A percentile compares a stretch with the other conserved stretches of the same genome.
Evolutionary conservation across 1,284 basidiomycete genomes (phyloP).

Genomic region (Mycena citricolor): DNA sequence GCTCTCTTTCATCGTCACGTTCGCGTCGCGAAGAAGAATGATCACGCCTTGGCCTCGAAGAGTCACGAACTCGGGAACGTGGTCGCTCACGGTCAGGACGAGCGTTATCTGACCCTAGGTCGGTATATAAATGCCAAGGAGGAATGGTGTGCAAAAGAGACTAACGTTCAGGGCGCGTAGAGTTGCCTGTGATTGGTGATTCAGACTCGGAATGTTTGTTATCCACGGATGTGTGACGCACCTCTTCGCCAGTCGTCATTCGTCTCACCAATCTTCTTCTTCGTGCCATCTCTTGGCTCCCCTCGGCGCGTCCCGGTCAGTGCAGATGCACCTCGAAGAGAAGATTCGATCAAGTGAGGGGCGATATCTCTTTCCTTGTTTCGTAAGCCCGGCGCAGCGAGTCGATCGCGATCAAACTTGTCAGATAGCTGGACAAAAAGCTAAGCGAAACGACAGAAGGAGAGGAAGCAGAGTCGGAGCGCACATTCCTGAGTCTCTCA

Average conservation of each 20-base stretch:
- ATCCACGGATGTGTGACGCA: slow-evolving; percentile 33
- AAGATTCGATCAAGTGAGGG: slow-evolving; percentile 54
- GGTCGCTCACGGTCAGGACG: slow-evolving; percentile 42
- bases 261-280: slow-evolving; percentile 68
- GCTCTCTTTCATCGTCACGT: slow-evolving; percentile 37
- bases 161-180: slow-evolving; percentile 53
- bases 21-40: slow-evolving; percentile 51
- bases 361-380: slow-evolving; percentile 69
- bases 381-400: slow-evolving; percentile 53
- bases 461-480: slow-evolving; percentile 30
- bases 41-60: slow-evolving; percentile 59
- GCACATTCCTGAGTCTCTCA: slow-evolving; percentile 71
- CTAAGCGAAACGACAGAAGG: slow-evolving; percentile 10
- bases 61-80: slow-evolving; percentile 59
- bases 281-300: slow-evolving; percentile 58
- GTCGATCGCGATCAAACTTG: slow-evolving; percentile 80
- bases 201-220: slow-evolving; percentile 17
- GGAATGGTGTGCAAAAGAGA: slow-evolving; percentile 48
- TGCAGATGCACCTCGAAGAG: slow-evolving; percentile 44
- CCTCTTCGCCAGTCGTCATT: slow-evolving; percentile 82
- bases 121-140: slow-evolving; percentile 11
- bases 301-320: slow-evolving; percentile 42
- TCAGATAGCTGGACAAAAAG: slow-evolving; percentile 62
- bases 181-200: slow-evolving; percentile 39
- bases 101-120: slow-evolving; percentile 45